Evolutionary conservation across 306 rosid species (phyloP).

Genomic region (Betula pendula): DNA sequence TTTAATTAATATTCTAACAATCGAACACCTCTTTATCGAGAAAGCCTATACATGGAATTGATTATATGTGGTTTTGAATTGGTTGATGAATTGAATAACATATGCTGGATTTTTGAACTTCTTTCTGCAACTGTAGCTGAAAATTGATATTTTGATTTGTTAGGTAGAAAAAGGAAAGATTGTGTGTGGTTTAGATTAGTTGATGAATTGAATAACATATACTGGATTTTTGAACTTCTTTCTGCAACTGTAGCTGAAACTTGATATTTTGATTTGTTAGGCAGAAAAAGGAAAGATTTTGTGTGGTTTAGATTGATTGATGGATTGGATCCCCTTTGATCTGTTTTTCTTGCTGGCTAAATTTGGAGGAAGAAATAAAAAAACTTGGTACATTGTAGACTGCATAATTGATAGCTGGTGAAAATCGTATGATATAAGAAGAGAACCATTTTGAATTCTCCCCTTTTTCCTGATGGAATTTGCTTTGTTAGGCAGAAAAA

Average conservation of each 20-base stretch:
- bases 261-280: neutral
- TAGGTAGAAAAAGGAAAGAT: neutral
- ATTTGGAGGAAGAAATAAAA: neutral
- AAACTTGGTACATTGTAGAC: neutral
- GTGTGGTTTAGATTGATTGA: neutral
- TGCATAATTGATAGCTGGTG: neutral
- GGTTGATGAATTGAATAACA: neutral
- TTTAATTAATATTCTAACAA: too few species aligned
- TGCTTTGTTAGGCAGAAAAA: conserved; percentile 1
- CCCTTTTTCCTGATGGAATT: neutral
- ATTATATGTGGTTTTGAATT: neutral
- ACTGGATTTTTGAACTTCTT: neutral
- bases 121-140: neutral
- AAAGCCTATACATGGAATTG: neutral
- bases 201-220: neutral
- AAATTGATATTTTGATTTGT: neutral
- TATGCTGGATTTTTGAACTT: neutral
- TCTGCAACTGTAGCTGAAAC: neutral
- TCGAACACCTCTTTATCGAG: neutral
- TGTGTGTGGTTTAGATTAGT: neutral
- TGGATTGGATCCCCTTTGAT: neutral
- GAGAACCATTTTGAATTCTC: neutral
- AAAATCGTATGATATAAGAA: neutral
- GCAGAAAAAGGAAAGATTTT: neutral
- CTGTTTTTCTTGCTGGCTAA: neutral